phyloP scores from a whole-genome alignment of 495 filamentous ascomycete genomes.

The Delitschia confertaspora region DNA sequence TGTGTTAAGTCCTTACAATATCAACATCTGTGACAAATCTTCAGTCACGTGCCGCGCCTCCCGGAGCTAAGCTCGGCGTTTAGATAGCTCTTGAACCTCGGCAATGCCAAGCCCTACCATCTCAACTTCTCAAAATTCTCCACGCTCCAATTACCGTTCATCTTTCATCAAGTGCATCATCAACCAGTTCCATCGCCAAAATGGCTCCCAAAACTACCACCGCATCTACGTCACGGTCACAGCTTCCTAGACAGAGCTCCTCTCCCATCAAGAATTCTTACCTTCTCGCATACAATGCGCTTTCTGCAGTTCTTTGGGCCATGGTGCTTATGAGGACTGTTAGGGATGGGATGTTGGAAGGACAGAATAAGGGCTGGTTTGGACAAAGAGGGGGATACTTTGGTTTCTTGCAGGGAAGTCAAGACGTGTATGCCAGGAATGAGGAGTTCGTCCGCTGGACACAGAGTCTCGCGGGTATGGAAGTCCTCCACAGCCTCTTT shows the following conservation, averaged over 20 bases:
- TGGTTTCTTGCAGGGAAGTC: too few species aligned
- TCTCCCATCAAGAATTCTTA: slow-evolving; percentile 38
- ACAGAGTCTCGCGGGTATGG: slow-evolving; percentile 73
- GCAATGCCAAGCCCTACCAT: too few species aligned
- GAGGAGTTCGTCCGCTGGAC: slow-evolving; percentile 64
- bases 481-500: slow-evolving; percentile 67
- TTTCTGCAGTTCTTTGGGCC: slow-evolving; percentile 66
- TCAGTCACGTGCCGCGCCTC: too few species aligned
- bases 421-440: slow-evolving; percentile 44
- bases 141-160: too few species aligned
- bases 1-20: too few species aligned
- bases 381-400: too few species aligned
- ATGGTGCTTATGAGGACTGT: slow-evolving; percentile 55
- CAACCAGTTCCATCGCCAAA: too few species aligned
- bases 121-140: too few species aligned
- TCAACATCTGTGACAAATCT: too few species aligned
- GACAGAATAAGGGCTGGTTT: slow-evolving; percentile 39
- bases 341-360: slow-evolving; percentile 32
- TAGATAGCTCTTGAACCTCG: too few species aligned
- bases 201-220: slow-evolving; percentile 6
- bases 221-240: background rate
- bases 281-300: slow-evolving; percentile 73
- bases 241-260: background rate
- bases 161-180: too few species aligned
- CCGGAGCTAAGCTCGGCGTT: too few species aligned